Conservation (phyloP, 2,329 filamentous ascomycete species). For the Phyllachora maydis region DNA sequence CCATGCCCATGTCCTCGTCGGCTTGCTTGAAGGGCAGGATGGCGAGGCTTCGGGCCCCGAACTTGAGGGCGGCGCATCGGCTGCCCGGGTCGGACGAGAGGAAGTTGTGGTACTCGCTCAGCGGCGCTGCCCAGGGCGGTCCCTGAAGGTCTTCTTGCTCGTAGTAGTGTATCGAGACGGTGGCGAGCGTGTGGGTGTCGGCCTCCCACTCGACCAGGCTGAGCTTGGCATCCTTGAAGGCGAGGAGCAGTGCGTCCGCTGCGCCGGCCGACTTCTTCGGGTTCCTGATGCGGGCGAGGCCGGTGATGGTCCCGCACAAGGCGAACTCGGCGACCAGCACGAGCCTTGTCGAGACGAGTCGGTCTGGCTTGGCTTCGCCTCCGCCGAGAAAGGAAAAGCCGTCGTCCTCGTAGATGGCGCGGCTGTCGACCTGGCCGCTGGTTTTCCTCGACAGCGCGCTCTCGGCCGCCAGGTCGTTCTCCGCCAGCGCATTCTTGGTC, state of each 20-base stretch:
- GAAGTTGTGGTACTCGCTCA: conserved; percentile 60
- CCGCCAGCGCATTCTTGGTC: conserved; percentile 43
- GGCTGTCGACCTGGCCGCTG: conserved; percentile 26
- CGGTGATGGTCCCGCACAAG: conserved; percentile 67
- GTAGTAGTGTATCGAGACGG: conserved; percentile 93
- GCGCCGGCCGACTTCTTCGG: conserved; percentile 54
- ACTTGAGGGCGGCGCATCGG: conserved; percentile 85
- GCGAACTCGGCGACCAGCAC: conserved; percentile 70
- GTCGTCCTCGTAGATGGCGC: conserved; percentile 35
- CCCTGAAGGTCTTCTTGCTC: conserved; percentile 79
- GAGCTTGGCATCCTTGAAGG: conserved; percentile 80
- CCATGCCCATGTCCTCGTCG: conserved; percentile 77
- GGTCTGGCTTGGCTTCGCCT: conserved; percentile 41
- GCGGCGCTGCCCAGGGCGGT: conserved; percentile 59
- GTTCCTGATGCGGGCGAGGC: conserved; percentile 58
- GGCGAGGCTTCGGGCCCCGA: conserved; percentile 71
- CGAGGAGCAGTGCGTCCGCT: conserved; percentile 68
- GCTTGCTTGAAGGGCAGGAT: conserved; percentile 81
- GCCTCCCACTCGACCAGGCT: conserved; percentile 90
- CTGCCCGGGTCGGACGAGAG: conserved; percentile 79
- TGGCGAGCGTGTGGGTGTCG: conserved; percentile 56
- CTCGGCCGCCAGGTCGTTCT: conserved; percentile 30
- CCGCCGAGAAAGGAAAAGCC: conserved; percentile 44
- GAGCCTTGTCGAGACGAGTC: conserved; percentile 52
- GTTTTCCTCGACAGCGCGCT: conserved; percentile 15